These are phyloP conservation scores for Fusarium devonianum DNA, from an alignment of 2,329 filamentous ascomycete genomes.

Conservation along the genomic window DNA sequence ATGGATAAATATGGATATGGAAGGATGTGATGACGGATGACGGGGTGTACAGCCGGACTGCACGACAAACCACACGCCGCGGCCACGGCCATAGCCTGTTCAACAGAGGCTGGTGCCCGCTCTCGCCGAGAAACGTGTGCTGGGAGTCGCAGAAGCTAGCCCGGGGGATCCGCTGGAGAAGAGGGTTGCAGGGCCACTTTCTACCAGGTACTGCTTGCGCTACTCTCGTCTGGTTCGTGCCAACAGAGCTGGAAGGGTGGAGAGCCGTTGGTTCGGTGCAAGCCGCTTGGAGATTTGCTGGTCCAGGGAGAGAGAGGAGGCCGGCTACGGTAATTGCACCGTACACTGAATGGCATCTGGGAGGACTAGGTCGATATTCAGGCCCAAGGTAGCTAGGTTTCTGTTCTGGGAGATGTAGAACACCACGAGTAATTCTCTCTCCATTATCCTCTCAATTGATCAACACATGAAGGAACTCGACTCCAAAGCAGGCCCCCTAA, in stretches of 20 bases:
- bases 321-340: too few species aligned
- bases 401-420: too few species aligned
- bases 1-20: constrained; percentile 27
- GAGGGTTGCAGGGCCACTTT: constrained; percentile 28
- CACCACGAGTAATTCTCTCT: too few species aligned
- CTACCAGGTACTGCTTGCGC: constrained; percentile 10
- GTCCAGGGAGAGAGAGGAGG: neutral
- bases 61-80: too few species aligned
- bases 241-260: constrained; percentile 15
- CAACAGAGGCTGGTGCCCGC: constrained; percentile 29
- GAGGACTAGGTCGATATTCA: too few species aligned
- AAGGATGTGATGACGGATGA: constrained; percentile 35
- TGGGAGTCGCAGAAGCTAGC: constrained; percentile 15
- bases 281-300: constrained; percentile 2
- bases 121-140: constrained; percentile 23
- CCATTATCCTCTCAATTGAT: too few species aligned
- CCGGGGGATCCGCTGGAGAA: constrained; percentile 30
- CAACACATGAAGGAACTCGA: too few species aligned
- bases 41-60: constrained; percentile 25
- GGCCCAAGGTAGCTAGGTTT: too few species aligned
- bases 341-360: too few species aligned
- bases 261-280: neutral
- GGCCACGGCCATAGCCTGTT: constrained; percentile 19
- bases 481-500: too few species aligned
- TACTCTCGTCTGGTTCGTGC: too few species aligned